These are phyloP conservation scores for Xylariomycetidae sp. DNA, from an alignment of 2,329 filamentous ascomycete genomes.

Conservation along the genomic window DNA sequence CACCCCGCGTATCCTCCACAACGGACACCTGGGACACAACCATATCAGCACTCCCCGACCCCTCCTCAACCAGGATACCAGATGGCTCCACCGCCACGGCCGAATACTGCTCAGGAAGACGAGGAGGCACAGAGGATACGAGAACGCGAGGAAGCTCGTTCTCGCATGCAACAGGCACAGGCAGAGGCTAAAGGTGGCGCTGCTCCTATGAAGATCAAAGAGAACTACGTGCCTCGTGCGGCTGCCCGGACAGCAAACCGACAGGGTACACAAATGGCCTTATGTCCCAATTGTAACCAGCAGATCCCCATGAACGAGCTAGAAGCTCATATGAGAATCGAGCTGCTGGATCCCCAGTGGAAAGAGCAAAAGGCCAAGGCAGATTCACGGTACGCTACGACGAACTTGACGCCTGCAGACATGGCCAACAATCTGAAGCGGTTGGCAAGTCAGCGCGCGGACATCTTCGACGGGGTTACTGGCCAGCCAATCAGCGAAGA, in stretches of 20 bases:
- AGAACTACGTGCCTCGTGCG: constrained; percentile 86
- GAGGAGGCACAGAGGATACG: constrained; percentile 61
- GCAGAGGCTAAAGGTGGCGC: constrained; percentile 68
- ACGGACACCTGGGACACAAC: constrained; percentile 20
- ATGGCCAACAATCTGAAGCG: constrained; percentile 93
- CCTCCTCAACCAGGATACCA: constrained; percentile 27
- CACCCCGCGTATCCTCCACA: constrained; percentile 37
- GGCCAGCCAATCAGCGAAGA: constrained; percentile 68
- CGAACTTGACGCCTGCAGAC: constrained; percentile 80
- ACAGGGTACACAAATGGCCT: constrained; percentile 59
- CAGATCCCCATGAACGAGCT: constrained; percentile 83
- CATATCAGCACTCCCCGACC: constrained; percentile 33
- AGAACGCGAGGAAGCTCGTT: constrained; percentile 55
- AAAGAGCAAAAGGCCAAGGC: constrained; percentile 92
- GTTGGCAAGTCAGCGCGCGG: constrained; percentile 81
- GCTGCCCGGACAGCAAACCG: constrained; percentile 66
- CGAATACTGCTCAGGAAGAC: constrained; percentile 46
- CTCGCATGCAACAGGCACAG: constrained; percentile 69
- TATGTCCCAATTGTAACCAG: constrained; percentile 92
- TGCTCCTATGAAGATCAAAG: constrained; percentile 81
- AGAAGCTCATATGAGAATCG: constrained; percentile 90
- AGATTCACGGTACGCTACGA: constrained; percentile 77
- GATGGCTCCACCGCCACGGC: constrained; percentile 26
- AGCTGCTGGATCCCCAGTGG: constrained; percentile 89
- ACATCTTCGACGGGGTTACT: constrained; percentile 75